These are phyloP conservation scores for Apiotrichum siamense DNA, from an alignment of 1,284 basidiomycete species.

Conservation along the genomic window DNA sequence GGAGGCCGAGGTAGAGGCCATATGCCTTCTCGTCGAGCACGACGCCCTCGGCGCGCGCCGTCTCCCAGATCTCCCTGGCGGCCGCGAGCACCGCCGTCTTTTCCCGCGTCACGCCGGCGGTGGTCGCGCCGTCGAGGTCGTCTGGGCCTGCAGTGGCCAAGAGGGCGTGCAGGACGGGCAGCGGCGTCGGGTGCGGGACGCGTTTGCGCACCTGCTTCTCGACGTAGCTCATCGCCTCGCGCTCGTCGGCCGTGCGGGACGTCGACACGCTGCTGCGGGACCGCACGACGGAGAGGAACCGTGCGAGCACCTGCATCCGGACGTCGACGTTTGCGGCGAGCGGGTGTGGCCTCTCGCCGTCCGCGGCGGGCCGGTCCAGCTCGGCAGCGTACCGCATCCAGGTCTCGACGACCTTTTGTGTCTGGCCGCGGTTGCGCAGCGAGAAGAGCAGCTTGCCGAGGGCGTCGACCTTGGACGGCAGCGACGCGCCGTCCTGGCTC, in stretches of 20 bases:
- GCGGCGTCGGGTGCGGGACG: slow-evolving; percentile 17
- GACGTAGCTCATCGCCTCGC: not conserved
- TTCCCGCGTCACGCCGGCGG: slow-evolving; percentile 2
- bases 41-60: slow-evolving; percentile 20
- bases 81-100: not conserved
- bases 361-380: not conserved
- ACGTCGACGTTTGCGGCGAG: not conserved
- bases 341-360: too few species aligned
- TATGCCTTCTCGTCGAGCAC: slow-evolving; percentile 40
- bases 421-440: slow-evolving; percentile 1
- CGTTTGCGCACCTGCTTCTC: slow-evolving; percentile 5
- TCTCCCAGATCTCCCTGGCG: slow-evolving; percentile 24
- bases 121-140: not conserved
- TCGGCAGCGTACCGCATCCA: not conserved
- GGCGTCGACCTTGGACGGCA: slow-evolving; percentile 1
- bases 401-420: not conserved
- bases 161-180: slow-evolving; percentile 14
- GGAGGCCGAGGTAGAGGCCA: slow-evolving; percentile 36
- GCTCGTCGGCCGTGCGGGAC: not conserved
- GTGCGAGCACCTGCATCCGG: not conserved
- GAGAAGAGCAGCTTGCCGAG: slow-evolving; percentile 3
- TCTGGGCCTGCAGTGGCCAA: slow-evolving; percentile 1
- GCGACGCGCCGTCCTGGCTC: not conserved
- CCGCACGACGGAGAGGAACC: slow-evolving; percentile 1
- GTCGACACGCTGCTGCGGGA: not conserved